Evolutionary conservation across 2,329 filamentous ascomycete species (phyloP).

Genomic region (Lecanicillium sp.): DNA sequence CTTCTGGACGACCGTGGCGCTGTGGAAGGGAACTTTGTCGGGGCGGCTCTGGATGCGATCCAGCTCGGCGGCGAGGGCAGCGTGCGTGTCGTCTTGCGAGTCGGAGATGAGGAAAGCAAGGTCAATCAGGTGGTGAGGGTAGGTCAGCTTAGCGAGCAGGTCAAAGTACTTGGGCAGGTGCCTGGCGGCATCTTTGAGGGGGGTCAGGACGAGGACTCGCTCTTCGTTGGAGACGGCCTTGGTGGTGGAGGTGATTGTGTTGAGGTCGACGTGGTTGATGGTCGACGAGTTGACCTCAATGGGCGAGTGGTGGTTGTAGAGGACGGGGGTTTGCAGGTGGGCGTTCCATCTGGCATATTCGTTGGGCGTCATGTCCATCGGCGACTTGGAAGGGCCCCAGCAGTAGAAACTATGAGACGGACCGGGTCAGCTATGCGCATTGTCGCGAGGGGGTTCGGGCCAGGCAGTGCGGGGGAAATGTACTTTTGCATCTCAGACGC

Average conservation of each 20-base stretch:
- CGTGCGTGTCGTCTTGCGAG: constrained; percentile 83
- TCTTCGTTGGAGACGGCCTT: constrained; percentile 77
- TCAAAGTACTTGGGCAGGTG: constrained; percentile 90
- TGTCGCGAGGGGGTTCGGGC: neutral
- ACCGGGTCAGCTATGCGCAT: constrained; percentile 6
- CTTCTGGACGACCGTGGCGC: constrained; percentile 80
- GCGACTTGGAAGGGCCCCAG: constrained; percentile 91
- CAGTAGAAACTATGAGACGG: constrained; percentile 81
- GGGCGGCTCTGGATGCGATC: constrained; percentile 78
- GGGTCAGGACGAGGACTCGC: constrained; percentile 84
- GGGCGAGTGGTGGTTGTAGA: constrained; percentile 92
- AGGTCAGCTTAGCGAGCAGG: constrained; percentile 80
- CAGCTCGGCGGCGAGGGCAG: constrained; percentile 77
- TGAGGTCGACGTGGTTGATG: constrained; percentile 78
- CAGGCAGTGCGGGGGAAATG: constrained; percentile 20
- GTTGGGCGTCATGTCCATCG: constrained; percentile 89
- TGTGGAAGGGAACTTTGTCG: constrained; percentile 78
- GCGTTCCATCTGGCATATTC: constrained; percentile 86
- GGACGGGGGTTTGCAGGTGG: constrained; percentile 84
- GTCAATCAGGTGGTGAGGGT: constrained; percentile 93
- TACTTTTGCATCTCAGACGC: constrained; percentile 90
- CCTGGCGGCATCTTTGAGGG: constrained; percentile 78
- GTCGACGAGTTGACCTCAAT: constrained; percentile 75
- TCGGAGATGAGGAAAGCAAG: constrained; percentile 92
- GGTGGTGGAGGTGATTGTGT: constrained; percentile 72